Evolutionary conservation across 495 filamentous ascomycete species (phyloP), one percentile per base, ranked within the genome.

Genomic region (Xylaria nigripes): DNA sequence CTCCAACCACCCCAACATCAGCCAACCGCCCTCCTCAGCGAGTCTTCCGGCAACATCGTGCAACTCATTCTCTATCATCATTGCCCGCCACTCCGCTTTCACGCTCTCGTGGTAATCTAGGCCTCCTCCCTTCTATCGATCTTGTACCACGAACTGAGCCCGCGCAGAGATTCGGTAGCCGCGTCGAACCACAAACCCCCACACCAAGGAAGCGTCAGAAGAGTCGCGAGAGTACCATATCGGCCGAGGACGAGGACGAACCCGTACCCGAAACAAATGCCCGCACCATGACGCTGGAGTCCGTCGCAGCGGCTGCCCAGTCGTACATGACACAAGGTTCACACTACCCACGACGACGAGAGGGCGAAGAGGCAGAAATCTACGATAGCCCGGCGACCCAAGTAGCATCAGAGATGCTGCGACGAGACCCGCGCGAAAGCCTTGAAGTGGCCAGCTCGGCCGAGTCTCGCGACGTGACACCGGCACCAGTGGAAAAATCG

Each of bases 171-270:
- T 64, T 55, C 56, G 54, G 34, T 42, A 45, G 47, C 48, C 54
- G 57, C 50, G 58, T 65, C 63, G 57, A 53, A 62, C 59, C 55
- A 50, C 63, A 57, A 21, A 57, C 61, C 40, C 59, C 64, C 48
- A 53, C 71, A 10, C 61, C 58, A 29, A 64, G 60, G 61, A 61
- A 56, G 51, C 64, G 69, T 32, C 78, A 77, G 47, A 80, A 84
- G 61, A 87, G 88, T 62, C 78, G 87, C 44, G 89, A 95, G 60
- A 93, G 87, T 71, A 96, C 90, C 6, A 91, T 96, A 46, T 95
- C 90, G 0, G 89, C 82, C 16, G 85, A 86, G 4, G 88, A 92
- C 51, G 79, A 80, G 21, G 85, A 86, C 42, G 79, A n/a, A n/a
- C n/a, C n/a, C n/a, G n/a, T n/a, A n/a, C n/a, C n/a, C n/a, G n/a